Evolutionary conservation across 148 eudicot genomes (phyloP).

Genomic region (Tetragonia tetragonoides): DNA sequence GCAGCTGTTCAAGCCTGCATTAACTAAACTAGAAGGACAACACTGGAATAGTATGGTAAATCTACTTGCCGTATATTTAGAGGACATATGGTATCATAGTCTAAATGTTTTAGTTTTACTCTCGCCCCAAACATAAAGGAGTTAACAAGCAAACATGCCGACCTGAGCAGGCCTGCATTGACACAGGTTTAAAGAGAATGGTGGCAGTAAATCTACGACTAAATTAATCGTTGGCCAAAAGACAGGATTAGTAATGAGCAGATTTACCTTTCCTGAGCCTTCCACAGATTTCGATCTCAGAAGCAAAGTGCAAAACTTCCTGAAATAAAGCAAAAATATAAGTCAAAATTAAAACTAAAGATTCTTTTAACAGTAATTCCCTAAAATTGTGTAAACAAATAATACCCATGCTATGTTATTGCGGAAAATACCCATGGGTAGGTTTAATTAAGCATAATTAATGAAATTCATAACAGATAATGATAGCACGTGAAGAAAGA

Average conservation of each 20-base stretch:
- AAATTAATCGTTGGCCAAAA: background rate
- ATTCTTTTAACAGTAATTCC: background rate
- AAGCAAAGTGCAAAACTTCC: slow-evolving; percentile 78
- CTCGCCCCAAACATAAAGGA: background rate
- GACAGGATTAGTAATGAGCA: background rate
- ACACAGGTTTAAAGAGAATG: background rate
- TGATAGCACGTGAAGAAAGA: background rate
- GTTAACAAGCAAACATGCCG: background rate
- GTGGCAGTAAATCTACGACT: background rate
- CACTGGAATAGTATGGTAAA: background rate
- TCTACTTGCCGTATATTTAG: background rate
- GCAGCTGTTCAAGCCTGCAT: background rate
- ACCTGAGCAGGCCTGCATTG: background rate
- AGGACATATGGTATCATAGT: background rate
- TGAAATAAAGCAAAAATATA: slow-evolving; percentile 17
- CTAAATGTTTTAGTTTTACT: background rate
- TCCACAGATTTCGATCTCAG: slow-evolving; percentile 46
- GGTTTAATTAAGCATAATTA: background rate
- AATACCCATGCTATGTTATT: background rate
- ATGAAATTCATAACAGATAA: background rate
- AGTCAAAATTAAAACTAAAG: background rate
- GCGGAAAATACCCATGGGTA: background rate
- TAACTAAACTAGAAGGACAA: background rate
- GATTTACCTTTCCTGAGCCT: slow-evolving; percentile 50
- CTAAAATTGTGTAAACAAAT: background rate